Conservation (phyloP, 495 filamentous ascomycete genomes). For the Venustampulla echinocandica region DNA sequence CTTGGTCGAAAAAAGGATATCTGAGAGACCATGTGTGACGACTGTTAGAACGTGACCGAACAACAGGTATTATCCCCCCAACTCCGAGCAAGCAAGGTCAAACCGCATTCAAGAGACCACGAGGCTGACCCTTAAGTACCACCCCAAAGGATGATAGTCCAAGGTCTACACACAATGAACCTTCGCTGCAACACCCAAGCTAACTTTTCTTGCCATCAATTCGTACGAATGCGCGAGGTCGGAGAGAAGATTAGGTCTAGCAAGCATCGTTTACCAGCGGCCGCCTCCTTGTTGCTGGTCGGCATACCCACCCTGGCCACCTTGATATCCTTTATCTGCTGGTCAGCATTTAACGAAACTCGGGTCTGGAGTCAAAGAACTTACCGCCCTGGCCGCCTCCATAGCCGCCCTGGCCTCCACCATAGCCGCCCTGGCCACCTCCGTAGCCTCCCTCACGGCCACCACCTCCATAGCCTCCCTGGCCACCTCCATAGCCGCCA, state of each 20-base stretch:
- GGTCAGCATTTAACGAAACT: slow-evolving; percentile 3
- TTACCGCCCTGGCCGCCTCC: slow-evolving; percentile 8
- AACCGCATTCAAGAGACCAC: slow-evolving; percentile 26
- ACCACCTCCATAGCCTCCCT: slow-evolving; percentile 18
- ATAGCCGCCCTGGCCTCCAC: slow-evolving; percentile 10
- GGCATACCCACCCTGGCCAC: slow-evolving; percentile 12
- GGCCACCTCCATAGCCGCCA: slow-evolving; percentile 18
- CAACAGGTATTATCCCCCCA: slow-evolving; percentile 19
- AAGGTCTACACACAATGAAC: slow-evolving; percentile 24
- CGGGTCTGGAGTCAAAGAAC: not conserved
- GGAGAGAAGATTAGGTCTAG: slow-evolving; percentile 17
- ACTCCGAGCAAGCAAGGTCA: slow-evolving; percentile 23
- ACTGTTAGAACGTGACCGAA: slow-evolving; percentile 7
- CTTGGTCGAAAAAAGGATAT: slow-evolving; percentile 19
- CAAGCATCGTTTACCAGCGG: slow-evolving; percentile 20
- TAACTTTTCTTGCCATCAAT: slow-evolving; percentile 24
- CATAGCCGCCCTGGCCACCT: slow-evolving; percentile 16
- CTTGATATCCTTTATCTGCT: slow-evolving; percentile 9
- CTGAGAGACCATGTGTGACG: slow-evolving; percentile 17
- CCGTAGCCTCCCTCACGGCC: slow-evolving; percentile 20
- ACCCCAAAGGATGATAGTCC: slow-evolving; percentile 17
- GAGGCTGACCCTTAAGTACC: slow-evolving; percentile 19
- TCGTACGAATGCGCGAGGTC: slow-evolving; percentile 21
- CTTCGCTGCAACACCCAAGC: slow-evolving; percentile 24
- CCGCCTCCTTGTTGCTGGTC: slow-evolving; percentile 22